Conservation (phyloP, 176 grass and related monocot species). For the Zoysia japonica region DNA sequence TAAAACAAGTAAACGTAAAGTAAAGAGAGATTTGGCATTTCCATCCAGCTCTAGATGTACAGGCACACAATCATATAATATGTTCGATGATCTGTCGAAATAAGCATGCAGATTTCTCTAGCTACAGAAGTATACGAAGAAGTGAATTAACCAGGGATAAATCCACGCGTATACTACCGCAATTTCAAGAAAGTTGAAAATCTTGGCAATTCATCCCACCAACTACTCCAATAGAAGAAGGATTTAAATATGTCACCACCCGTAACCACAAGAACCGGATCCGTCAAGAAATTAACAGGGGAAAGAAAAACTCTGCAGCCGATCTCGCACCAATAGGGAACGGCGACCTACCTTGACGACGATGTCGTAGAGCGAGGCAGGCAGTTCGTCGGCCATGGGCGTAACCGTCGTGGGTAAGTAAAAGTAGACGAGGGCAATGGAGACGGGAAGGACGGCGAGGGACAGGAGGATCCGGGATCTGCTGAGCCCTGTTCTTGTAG, state of each 20-base stretch:
- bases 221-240: not conserved
- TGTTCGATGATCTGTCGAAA: too few relatives aligned
- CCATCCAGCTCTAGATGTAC: not conserved
- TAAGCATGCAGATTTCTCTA: not conserved
- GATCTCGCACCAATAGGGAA: not conserved
- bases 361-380: constrained; percentile 54
- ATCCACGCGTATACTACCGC: not conserved
- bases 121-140: not conserved
- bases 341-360: constrained; percentile 41
- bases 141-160: not conserved
- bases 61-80: not conserved
- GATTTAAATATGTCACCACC: not conserved
- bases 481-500: not conserved
- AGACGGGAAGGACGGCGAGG: constrained; percentile 8
- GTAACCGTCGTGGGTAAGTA: not conserved
- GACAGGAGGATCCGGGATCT: not conserved
- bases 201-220: not conserved
- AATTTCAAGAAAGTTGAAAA: not conserved
- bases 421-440: constrained; percentile 8
- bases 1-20: not conserved
- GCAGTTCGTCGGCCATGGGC: constrained; percentile 50
- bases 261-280: not conserved
- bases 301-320: not conserved
- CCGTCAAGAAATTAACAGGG: not conserved
- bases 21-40: not conserved